Conservation (phyloP, 495 filamentous ascomycete genomes). For the Durotheca rogersii region DNA sequence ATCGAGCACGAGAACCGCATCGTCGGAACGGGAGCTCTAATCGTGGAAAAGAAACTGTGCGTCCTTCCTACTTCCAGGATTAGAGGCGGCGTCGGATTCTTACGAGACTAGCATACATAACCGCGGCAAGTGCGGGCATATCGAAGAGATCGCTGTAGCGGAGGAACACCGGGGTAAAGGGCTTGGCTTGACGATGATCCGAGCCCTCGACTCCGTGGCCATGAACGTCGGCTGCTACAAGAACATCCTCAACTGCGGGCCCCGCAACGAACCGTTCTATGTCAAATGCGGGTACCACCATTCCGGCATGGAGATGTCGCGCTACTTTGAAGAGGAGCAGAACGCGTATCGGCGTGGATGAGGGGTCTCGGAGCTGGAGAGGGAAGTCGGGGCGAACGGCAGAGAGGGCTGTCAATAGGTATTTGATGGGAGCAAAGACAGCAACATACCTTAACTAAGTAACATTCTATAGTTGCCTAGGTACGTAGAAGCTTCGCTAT, state of each 20-base stretch:
- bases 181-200: conserved; percentile 77
- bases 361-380: neutral
- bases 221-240: conserved; percentile 78
- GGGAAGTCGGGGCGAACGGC: no score
- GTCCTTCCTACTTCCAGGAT: conserved; percentile 14
- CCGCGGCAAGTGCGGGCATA: conserved; percentile 70
- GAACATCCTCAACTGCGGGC: conserved; percentile 50
- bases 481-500: no score
- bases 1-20: conserved; percentile 64
- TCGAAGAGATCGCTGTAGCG: conserved; percentile 87
- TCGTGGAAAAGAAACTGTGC: conserved; percentile 74
- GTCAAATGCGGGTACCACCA: conserved; percentile 83
- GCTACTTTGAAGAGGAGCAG: conserved; percentile 69
- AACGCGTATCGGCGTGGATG: conserved; percentile 32
- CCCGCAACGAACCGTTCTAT: conserved; percentile 82
- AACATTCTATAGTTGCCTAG: no score
- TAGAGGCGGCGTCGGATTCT: neutral
- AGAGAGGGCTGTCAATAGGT: neutral
- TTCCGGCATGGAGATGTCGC: conserved; percentile 94
- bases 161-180: conserved; percentile 87
- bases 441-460: no score
- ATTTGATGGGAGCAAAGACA: neutral
- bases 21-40: conserved; percentile 76
- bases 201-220: conserved; percentile 76
- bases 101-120: conserved; percentile 55